Evolutionary conservation across 257 asterid genomes (phyloP).

Genomic region (Galeopsis tetrahit): DNA sequence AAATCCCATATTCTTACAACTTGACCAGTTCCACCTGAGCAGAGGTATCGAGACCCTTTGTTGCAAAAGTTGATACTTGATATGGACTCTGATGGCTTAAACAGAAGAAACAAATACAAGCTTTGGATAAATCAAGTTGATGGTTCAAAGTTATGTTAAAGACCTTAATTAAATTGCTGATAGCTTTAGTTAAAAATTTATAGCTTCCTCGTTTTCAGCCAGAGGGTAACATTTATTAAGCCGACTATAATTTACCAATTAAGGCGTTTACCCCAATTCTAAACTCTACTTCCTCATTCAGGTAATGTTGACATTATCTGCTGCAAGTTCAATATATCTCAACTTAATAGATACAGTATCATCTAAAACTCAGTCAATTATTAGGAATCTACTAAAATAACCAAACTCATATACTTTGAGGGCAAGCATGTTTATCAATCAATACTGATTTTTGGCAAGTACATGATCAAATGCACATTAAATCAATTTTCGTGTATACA

Average conservation of each 20-base stretch:
- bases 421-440: neutral
- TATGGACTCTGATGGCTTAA: constrained; percentile 65
- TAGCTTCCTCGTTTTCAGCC: neutral
- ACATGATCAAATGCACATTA: neutral
- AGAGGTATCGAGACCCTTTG: constrained; percentile 89
- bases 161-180: neutral
- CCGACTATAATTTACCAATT: neutral
- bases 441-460: neutral
- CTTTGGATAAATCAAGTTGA: constrained; percentile 21
- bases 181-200: constrained; percentile 5
- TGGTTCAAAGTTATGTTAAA: neutral
- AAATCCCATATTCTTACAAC: constrained; percentile 95
- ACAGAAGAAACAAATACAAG: constrained; percentile 17
- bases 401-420: neutral
- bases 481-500: neutral
- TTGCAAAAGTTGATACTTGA: constrained; percentile 87
- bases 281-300: neutral
- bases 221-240: neutral
- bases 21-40: constrained; percentile 95
- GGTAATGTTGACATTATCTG: neutral
- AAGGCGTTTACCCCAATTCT: neutral
- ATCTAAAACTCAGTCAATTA: neutral
- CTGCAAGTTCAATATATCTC: neutral
- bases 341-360: neutral
- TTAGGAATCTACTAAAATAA: neutral